Conservation (phyloP, 768 basidiomycete genomes). For the Artomyces pyxidatus region DNA sequence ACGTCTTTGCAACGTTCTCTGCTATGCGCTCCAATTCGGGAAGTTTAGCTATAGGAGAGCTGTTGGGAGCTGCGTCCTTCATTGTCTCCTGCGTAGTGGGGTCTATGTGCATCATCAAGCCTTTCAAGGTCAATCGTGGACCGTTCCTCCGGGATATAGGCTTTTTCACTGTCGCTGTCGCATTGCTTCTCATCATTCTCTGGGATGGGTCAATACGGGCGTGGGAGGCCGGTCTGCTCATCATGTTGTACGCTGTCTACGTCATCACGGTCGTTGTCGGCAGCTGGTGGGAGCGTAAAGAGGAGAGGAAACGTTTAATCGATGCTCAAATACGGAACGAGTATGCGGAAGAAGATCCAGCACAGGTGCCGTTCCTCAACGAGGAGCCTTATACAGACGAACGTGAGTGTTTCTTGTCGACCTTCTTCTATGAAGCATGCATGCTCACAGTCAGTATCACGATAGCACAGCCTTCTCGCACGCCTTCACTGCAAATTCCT, state of each 20-base stretch:
- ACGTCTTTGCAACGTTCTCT: constrained; percentile 93
- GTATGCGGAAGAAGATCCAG: constrained; percentile 40
- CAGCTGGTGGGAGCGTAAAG: constrained; percentile 65
- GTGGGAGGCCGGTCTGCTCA: constrained; percentile 68
- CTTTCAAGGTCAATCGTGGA: constrained; percentile 73
- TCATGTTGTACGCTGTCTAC: constrained; percentile 71
- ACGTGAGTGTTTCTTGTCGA: constrained; percentile 31
- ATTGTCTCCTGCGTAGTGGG: constrained; percentile 96
- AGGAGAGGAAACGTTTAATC: constrained; percentile 35
- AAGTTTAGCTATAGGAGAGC: constrained; percentile 87
- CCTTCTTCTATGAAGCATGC: no score
- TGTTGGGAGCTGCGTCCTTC: constrained; percentile 92
- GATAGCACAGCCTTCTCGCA: no score
- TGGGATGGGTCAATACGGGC: constrained; percentile 63
- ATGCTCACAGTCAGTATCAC: no score
- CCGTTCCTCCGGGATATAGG: constrained; percentile 92
- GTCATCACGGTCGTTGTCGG: constrained; percentile 67
- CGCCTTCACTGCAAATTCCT: constrained; percentile 12
- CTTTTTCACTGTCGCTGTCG: constrained; percentile 83
- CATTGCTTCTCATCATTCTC: constrained; percentile 68
- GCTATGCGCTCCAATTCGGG: constrained; percentile 84
- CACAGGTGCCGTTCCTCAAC: constrained; percentile 27
- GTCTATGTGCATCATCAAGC: constrained; percentile 95
- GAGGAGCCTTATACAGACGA: constrained; percentile 55
- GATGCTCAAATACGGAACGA: constrained; percentile 53